Evolutionary conservation across 805 yeast species (phyloP), one percentile per base, ranked within the genome.

Genomic region (Yamadazyma laniorum): DNA sequence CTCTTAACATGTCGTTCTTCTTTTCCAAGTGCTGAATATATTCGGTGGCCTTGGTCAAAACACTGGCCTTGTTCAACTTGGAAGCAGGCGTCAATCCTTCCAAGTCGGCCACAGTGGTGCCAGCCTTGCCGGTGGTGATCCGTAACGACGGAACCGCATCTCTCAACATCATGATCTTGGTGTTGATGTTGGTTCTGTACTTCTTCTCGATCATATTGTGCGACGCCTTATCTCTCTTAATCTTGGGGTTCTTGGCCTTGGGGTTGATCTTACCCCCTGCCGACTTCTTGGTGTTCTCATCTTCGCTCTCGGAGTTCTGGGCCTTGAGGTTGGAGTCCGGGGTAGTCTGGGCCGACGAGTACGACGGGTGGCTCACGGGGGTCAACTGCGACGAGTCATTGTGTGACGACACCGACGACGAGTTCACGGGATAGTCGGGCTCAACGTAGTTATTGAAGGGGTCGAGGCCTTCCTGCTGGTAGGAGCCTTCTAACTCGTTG

Each of bases 191-290:
- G 15, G 85, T 81, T 49, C 95, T 62, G 59, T 86, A 86, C 53
- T 83, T 80, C 61, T 85, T 85, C 55, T 86, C 95, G 48, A 85
- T 81, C 70, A 83, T 78, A 53, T 85, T 85, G 61, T 85, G 95
- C 6, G 86, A 74, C 1, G 80, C 69, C 59, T 39, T 39, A 13
- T 34, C 38, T 26, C 35, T 25, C 17, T 34, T 39, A 11, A 27
- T 18, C 15, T 34, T 34, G 9, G 17, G 18, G 25, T 12, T 13
- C 6, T 32, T 32, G 12, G 36, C 13, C 32, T 34, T 34, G 5
- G 37, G 32, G 21, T 34, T 34, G 12, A 34, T 28, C n/a, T 25
- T 33, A 12, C 17, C 31, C 23, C 23, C 23, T 5, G 34, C 18
- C 4, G 15, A 11, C 13, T 26, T 29, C 15, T 29, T 35, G 6